phyloP scores from a whole-genome alignment of 192 early-diverging fungal genomes.

The Ramicandelaber brevisporus region DNA sequence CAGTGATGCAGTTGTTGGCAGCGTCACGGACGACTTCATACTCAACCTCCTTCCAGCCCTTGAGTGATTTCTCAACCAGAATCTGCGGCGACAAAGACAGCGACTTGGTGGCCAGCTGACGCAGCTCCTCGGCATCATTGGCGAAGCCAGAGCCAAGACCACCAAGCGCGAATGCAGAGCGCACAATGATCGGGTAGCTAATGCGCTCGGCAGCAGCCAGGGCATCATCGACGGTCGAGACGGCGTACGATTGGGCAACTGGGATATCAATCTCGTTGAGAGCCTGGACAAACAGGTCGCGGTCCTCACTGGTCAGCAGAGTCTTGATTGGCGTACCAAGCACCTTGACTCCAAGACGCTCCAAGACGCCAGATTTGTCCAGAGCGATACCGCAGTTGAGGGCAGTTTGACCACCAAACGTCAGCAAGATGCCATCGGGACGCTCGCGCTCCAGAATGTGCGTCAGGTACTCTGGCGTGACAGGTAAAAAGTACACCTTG shows the following conservation, averaged over 20 bases:
- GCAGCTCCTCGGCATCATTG: conserved; percentile 38
- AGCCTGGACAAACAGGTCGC: conserved; percentile 83
- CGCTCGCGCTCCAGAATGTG: conserved; percentile 81
- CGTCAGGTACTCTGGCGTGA: conserved; percentile 74
- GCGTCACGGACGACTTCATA: conserved; percentile 97
- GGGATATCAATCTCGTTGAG: conserved; percentile 57
- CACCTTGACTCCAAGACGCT: conserved; percentile 62
- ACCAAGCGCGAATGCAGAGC: conserved; percentile 81
- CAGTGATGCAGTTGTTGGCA: conserved; percentile 93
- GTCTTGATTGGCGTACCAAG: conserved; percentile 89
- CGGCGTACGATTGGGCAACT: conserved; percentile 71
- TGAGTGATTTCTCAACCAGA: conserved; percentile 85
- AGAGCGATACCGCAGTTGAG: conserved; percentile 87
- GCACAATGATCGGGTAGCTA: conserved; percentile 83
- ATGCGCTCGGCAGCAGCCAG: conserved; percentile 60
- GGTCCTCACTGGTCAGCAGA: conserved; percentile 74
- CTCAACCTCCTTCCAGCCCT: conserved; percentile 99
- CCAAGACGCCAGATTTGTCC: conserved; percentile 54
- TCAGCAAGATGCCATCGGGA: conserved; percentile 84
- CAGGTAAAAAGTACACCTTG: conserved; percentile 85
- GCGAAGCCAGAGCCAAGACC: conserved; percentile 97
- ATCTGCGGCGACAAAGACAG: conserved; percentile 76
- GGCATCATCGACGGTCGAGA: conserved; percentile 66
- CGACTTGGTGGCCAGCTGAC: conserved; percentile 55
- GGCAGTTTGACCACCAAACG: conserved; percentile 93